phyloP scores from a whole-genome alignment of 2,329 filamentous ascomycete genomes.

The Aspergillus latus region DNA sequence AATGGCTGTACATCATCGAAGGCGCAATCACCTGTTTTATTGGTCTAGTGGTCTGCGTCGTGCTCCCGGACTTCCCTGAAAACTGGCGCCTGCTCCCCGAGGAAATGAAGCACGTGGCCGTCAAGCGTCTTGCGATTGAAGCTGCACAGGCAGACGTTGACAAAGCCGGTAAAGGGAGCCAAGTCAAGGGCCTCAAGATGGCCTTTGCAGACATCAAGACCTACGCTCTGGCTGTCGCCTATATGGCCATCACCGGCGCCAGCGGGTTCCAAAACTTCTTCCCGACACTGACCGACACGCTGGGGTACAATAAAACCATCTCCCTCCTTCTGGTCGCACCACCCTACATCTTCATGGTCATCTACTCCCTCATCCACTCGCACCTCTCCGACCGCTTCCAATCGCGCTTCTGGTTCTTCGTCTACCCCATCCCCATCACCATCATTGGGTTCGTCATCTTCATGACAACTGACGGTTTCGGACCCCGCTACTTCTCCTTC shows the following conservation, averaged over 20 bases:
- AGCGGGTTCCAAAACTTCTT: slow-evolving; percentile 60
- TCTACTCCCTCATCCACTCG: slow-evolving; percentile 49
- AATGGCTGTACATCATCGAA: slow-evolving; percentile 45
- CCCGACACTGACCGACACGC: slow-evolving; percentile 50
- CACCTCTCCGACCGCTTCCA: slow-evolving; percentile 46
- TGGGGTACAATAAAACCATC: slow-evolving; percentile 47
- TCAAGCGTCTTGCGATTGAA: slow-evolving; percentile 52
- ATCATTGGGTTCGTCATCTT: slow-evolving; percentile 56
- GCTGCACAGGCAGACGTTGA: slow-evolving; percentile 52
- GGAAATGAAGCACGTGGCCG: slow-evolving; percentile 50
- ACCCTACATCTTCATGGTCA: slow-evolving; percentile 56
- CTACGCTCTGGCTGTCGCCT: slow-evolving; percentile 47
- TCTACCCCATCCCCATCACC: slow-evolving; percentile 53
- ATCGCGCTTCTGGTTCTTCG: slow-evolving; percentile 54
- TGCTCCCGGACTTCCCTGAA: slow-evolving; percentile 46
- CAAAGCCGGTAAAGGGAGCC: slow-evolving; percentile 49
- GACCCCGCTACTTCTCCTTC: slow-evolving; percentile 56
- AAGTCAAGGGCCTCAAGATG: slow-evolving; percentile 52
- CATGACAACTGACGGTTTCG: slow-evolving; percentile 54
- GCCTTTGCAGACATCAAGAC: slow-evolving; percentile 54
- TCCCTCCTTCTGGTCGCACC: slow-evolving; percentile 55
- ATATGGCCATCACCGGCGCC: slow-evolving; percentile 52
- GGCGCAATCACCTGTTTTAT: slow-evolving; percentile 37
- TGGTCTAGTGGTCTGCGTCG: slow-evolving; percentile 32
- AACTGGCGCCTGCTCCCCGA: slow-evolving; percentile 46